A percentile compares a stretch with the other conserved stretches of the same genome.
These are phyloP conservation scores for Leccinum angustisporum DNA, from an alignment of 1,284 basidiomycete species.

Conservation along the genomic window DNA sequence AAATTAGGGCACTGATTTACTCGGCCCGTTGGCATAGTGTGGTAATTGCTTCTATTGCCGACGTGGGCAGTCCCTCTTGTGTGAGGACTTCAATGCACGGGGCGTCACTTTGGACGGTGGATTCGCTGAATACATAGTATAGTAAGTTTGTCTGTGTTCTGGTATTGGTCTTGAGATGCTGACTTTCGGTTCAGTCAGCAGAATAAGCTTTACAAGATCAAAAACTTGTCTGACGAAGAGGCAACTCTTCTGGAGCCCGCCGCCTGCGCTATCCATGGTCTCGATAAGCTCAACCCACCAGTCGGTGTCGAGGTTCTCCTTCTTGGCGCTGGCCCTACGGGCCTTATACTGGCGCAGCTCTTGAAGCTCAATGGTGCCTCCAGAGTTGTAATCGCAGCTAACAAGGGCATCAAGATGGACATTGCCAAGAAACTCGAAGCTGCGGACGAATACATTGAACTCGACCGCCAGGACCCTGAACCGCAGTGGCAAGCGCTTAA, in stretches of 20 bases:
- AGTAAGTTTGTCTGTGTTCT: slow-evolving; percentile 45
- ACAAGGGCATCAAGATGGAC: slow-evolving; percentile 85
- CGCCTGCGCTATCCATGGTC: slow-evolving; percentile 85
- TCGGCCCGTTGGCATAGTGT: slow-evolving; percentile 49
- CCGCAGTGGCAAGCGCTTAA: slow-evolving; percentile 78
- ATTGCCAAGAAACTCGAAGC: slow-evolving; percentile 75
- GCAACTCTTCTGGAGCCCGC: slow-evolving; percentile 87
- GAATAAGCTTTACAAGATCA: slow-evolving; percentile 80
- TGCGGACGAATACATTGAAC: slow-evolving; percentile 80
- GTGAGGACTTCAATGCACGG: slow-evolving; percentile 75
- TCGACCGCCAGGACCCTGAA: slow-evolving; percentile 75
- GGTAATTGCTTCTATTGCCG: slow-evolving; percentile 82
- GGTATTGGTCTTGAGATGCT: background rate
- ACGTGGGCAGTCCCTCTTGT: slow-evolving; percentile 69
- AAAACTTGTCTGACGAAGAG: slow-evolving; percentile 85
- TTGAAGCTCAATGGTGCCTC: slow-evolving; percentile 81
- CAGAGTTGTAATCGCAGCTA: slow-evolving; percentile 76
- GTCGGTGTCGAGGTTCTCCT: slow-evolving; percentile 79
- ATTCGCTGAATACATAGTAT: slow-evolving; percentile 84
- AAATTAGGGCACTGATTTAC: slow-evolving; percentile 4
- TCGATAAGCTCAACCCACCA: slow-evolving; percentile 77
- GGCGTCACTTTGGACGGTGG: slow-evolving; percentile 80
- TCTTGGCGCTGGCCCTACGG: slow-evolving; percentile 77
- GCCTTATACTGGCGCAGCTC: slow-evolving; percentile 83
- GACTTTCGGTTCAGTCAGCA: slow-evolving; percentile 41